These are phyloP conservation scores for Rubia balearica DNA, from an alignment of 305 asterid genomes.

Conservation along the genomic window DNA sequence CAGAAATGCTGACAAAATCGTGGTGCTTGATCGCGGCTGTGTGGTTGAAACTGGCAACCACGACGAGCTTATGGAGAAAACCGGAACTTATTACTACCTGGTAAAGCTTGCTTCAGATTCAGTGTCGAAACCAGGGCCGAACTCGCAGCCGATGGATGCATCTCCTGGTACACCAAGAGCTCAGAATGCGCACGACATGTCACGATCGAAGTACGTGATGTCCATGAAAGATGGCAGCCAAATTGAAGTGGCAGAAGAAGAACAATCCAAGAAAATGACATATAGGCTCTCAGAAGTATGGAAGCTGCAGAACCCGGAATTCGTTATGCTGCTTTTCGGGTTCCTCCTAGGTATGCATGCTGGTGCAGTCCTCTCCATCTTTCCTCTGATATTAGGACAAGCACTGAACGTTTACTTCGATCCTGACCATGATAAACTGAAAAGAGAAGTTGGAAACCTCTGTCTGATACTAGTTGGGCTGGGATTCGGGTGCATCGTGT, in stretches of 20 bases:
- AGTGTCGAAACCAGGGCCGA: slow-evolving; percentile 28
- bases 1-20: slow-evolving; percentile 53
- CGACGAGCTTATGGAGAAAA: slow-evolving; percentile 47
- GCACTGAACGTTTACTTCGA: slow-evolving; percentile 63
- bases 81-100: slow-evolving; percentile 52
- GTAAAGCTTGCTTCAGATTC: slow-evolving; percentile 67
- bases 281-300: slow-evolving; percentile 53
- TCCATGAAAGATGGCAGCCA: slow-evolving; percentile 26
- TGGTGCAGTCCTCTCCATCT: slow-evolving; percentile 72
- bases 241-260: slow-evolving; percentile 18
- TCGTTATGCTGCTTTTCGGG: slow-evolving; percentile 37
- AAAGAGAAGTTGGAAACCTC: slow-evolving; percentile 49
- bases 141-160: slow-evolving; percentile 19
- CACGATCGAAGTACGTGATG: slow-evolving; percentile 29
- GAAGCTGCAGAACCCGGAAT: slow-evolving; percentile 64
- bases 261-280: slow-evolving; percentile 20
- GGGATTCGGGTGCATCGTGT: slow-evolving; percentile 56
- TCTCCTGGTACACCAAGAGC: slow-evolving; percentile 19
- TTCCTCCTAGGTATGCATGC: slow-evolving; percentile 48
- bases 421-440: slow-evolving; percentile 28
- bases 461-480: slow-evolving; percentile 61
- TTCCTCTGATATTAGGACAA: slow-evolving; percentile 64
- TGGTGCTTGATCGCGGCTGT: slow-evolving; percentile 57
- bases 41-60: slow-evolving; percentile 65
- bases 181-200: slow-evolving; percentile 27